Base-by-base conservation (phyloP, 345 rosid genomes). In the Gynandropsis gynandra region DNA sequence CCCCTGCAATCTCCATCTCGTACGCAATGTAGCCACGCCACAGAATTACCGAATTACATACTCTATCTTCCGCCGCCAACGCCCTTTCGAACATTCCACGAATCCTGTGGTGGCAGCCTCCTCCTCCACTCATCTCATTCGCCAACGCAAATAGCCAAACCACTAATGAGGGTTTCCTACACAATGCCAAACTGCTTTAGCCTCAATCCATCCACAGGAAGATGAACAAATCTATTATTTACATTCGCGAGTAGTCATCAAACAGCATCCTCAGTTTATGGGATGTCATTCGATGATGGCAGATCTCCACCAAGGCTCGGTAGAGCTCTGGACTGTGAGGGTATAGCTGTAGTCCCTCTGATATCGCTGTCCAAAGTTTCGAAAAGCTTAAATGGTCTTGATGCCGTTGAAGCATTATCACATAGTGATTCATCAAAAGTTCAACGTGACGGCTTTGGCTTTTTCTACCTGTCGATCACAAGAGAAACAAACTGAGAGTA, bases 21-120 rank as follows among this genome's bases (percentile, higher is more conserved):
- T 82, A 92, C 15, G 89, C 74, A 51, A 92, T 69, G 70, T 92
- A 87, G 63, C 75, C 67, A 59, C 98, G 89, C 98, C 98, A 92
- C 16, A 87, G 71, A 44, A 92, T 17, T 47, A 85, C 95, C 12
- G 90, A 80, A 29, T 59, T 77, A 6, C 49, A 74, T 66, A 74
- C 56, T 51, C 50, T 52, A 56, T 79, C 87, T 64, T 79, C 73
- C 20, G 72, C 73, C 20, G 72, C 77, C 66, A 92, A 51, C 70
- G 96, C 96, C 66, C 89, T 84, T 65, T 90, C 98, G 62, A 87
- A 87, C 66, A 90, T 63, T 31, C 85, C 87, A 49, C 81, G 93
- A 51, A 87, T 79, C 76, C 96, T 77, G 54, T 80, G 85, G 16
- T 36, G 56, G 8, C 96, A 74, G 43, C 88, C 81, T 47, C 76